Evolutionary conservation across 2,329 filamentous ascomycete species (phyloP), one percentile per base, ranked within the genome.

Genomic region (Aspergillus sp.): DNA sequence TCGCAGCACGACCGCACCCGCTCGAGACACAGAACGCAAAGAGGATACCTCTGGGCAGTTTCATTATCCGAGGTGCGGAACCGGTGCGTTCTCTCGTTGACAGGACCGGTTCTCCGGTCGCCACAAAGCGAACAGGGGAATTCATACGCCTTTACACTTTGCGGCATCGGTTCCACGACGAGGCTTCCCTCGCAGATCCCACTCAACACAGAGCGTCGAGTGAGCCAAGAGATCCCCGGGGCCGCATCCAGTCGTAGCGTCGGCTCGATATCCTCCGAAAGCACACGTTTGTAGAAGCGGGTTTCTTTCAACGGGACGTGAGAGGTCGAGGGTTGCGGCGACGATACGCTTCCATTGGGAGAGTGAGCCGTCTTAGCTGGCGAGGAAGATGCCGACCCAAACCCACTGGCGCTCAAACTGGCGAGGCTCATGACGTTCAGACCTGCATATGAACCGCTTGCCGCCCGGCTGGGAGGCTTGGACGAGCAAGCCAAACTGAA

Each of bases 221-320:
- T 91, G 44, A 99, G 81, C 91, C 94, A 99, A 0, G 91, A 97
- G 23, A 99, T 82, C 0, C 92, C 90, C 0, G 94, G 94, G 0
- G 94, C 92, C 2, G 85, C 82, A 69, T 99, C 94, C 3, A 99
- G 82, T 40, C 94, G 86, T 9, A 99, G 77, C 0, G 94, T 96
- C 0, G 94, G 94, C 68, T 99, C 94, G 52, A 99, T 90, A 66
- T 99, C 94, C 70, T 99, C 94, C 17, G 84, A 81, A 21, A 97
- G 73, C 5, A 86, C 87, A 44, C 94, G 86, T 76, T 97, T 97
- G 76, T 93, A 99, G 68, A 97, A 99, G 59, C 88, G 90, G 23
- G 88, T 90, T 52, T 97, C 94, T 66, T 94, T 96, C 38, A 99
- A 76, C 4, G 86, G 85, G 3, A 68, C 62, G 51, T 70, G 69